Evolutionary conservation across 2,329 filamentous ascomycete species (phyloP), one percentile per base, ranked within the genome.

Genomic region (Cercospora nicotianae): DNA sequence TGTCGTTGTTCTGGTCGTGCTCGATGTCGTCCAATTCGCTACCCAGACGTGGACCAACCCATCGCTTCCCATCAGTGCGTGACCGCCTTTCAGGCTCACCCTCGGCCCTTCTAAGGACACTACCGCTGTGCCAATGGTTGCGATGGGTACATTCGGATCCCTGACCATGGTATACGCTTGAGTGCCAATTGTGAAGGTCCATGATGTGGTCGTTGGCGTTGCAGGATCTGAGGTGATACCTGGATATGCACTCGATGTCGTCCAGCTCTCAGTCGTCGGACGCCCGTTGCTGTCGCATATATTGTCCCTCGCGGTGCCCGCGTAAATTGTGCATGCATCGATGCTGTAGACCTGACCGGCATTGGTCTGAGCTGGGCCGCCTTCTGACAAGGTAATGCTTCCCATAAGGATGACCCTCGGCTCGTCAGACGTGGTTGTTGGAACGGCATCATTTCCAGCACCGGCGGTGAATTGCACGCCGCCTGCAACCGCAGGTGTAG

Each of bases 401-500:
- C 39, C 59, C 33, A 61, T 45, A 10, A 61, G n/a, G 9, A 61
- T 45, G 12, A 61, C 59, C 26, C 39, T 45, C 20, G 59, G 59
- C 39, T 42, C 36, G 6, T 42, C 36, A n/a, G 36, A 42, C n/a
- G 36, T 42, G 36, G 36, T 42, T 42, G 36, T 42, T 42, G 36
- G 36, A 42, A n/a, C 36, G 16, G 36, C 36, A 42, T 42, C 36
- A 42, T n/a, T n/a, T 42, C 36, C 48, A 53, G 48, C 48, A 53
- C 26, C 18, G 18, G 20, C 48, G 48, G 18, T 53, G 48, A 20
- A 28, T 20, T 53, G 48, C 2, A 20, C 48, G 48, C 18, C 26
- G 48, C 48, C 18, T 53, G 18, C 26, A 28, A 28, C 48, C 20
- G 13, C 48, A 8, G 48, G 26, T 42, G 36, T 42, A n/a, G 36